Percentiles rank a stretch among this genome's conserved stretches.
Conservation (phyloP, 2,329 filamentous ascomycete species). For the Arthroderma sp. region DNA sequence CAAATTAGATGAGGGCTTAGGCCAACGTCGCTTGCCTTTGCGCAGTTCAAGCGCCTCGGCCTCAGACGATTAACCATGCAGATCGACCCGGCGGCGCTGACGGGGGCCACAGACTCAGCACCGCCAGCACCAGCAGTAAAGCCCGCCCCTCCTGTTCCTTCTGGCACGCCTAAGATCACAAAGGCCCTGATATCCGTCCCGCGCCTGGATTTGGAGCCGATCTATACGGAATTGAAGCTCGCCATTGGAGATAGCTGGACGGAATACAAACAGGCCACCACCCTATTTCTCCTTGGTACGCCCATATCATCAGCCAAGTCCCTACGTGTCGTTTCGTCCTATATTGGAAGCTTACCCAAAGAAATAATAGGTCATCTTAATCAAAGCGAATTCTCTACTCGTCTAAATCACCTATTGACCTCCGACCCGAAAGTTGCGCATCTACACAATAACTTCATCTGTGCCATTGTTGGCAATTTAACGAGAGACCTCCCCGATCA, state of each 20-base stretch:
- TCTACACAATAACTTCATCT: conserved; percentile 49
- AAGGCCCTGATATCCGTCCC: conserved; percentile 41
- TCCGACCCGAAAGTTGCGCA: conserved; percentile 40
- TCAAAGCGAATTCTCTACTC: conserved; percentile 46
- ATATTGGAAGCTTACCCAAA: conserved; percentile 8
- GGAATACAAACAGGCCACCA: conserved; percentile 46
- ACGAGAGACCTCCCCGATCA: conserved; percentile 48
- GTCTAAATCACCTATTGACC: conserved; percentile 43
- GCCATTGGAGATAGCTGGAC: conserved; percentile 47
- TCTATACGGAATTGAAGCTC: conserved; percentile 48
- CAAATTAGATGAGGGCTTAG: conserved; percentile 28
- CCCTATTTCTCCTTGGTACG: conserved; percentile 44
- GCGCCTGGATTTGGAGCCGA: conserved; percentile 49
- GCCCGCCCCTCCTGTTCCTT: conserved; percentile 7
- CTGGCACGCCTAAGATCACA: conserved; percentile 33
- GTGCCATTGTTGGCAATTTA: conserved; percentile 46
- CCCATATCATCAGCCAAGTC: conserved; percentile 1
- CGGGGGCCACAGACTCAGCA: conserved; percentile 24
- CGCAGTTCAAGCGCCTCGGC: conserved; percentile 24
- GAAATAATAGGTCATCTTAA: conserved; percentile 40
- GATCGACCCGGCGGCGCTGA: conserved; percentile 33
- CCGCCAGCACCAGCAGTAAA: conserved; percentile 19
- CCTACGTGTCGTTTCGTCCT: not conserved
- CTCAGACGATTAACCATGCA: conserved; percentile 27
- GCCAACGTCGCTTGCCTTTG: conserved; percentile 24